Conservation (phyloP, 495 filamentous ascomycete species). For the Bathelium albidoporum region DNA sequence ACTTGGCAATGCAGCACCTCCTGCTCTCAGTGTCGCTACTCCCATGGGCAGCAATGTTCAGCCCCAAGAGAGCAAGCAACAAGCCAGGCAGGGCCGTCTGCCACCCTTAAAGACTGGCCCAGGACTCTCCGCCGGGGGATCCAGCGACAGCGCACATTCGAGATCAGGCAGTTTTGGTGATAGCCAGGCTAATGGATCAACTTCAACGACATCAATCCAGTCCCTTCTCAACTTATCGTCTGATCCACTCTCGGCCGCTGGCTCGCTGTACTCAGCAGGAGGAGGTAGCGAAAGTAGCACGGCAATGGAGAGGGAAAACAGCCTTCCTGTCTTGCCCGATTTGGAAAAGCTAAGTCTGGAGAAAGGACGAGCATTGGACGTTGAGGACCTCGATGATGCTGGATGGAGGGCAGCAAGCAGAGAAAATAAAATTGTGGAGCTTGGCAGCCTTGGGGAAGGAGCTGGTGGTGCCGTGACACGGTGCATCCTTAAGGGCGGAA, state of each 20-base stretch:
- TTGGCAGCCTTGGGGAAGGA: slow-evolving; percentile 88
- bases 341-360: slow-evolving; percentile 67
- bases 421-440: slow-evolving; percentile 74
- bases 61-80: slow-evolving; percentile 47
- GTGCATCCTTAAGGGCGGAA: slow-evolving; percentile 77
- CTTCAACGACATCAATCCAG: slow-evolving; percentile 71
- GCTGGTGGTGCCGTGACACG: slow-evolving; percentile 92
- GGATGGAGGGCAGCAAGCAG: slow-evolving; percentile 88
- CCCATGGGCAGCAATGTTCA: slow-evolving; percentile 67
- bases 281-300: slow-evolving; percentile 48
- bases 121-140: slow-evolving; percentile 39
- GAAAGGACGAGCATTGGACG: slow-evolving; percentile 71
- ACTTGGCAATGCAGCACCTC: slow-evolving; percentile 35
- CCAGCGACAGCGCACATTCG: slow-evolving; percentile 65
- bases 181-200: slow-evolving; percentile 60
- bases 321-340: slow-evolving; percentile 56
- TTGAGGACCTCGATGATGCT: slow-evolving; percentile 88
- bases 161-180: slow-evolving; percentile 68
- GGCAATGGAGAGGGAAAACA: slow-evolving; percentile 67
- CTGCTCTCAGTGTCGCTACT: slow-evolving; percentile 69
- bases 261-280: slow-evolving; percentile 68
- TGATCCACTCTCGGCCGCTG: slow-evolving; percentile 82
- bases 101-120: slow-evolving; percentile 40
- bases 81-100: slow-evolving; percentile 37
- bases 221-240: slow-evolving; percentile 59